Conservation (phyloP, 75 land plant species). For the Pinus albicaulis region DNA sequence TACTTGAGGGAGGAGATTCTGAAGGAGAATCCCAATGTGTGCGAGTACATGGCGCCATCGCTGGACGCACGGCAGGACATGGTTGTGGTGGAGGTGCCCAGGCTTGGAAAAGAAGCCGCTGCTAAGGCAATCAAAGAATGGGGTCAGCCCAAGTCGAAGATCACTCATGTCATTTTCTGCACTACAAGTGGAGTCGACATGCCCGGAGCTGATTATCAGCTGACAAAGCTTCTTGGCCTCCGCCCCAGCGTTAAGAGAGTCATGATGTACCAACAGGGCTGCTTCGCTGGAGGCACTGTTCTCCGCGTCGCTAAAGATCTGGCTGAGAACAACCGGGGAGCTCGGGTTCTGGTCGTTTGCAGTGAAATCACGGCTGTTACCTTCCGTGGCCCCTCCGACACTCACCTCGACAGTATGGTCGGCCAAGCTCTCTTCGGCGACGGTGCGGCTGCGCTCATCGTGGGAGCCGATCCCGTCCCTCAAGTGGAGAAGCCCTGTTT, state of each 20-base stretch:
- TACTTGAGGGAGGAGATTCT: not conserved
- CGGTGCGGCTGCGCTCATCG: constrained; percentile 35
- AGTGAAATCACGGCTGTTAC: constrained; percentile 13
- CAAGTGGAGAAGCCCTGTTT: constrained; percentile 38
- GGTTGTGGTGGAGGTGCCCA: constrained; percentile 23
- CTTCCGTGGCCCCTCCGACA: constrained; percentile 34
- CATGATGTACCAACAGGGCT: constrained; percentile 36
- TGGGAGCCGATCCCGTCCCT: constrained; percentile 41
- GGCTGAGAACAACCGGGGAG: constrained; percentile 41
- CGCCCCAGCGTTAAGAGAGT: constrained; percentile 17
- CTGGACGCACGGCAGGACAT: constrained; percentile 19
- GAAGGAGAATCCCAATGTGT: constrained; percentile 6
- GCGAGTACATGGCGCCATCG: constrained; percentile 12
- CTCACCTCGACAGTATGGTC: constrained; percentile 32
- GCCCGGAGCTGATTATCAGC: constrained; percentile 32
- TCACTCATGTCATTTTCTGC: constrained; percentile 36
- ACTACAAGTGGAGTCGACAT: constrained; percentile 30
- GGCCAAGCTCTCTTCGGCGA: constrained; percentile 44
- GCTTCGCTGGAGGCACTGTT: constrained; percentile 33
- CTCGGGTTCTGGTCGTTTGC: constrained; percentile 28
- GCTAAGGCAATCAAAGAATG: constrained; percentile 27
- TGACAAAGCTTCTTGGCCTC: constrained; percentile 14
- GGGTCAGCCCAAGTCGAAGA: constrained; percentile 23
- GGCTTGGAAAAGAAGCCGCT: constrained; percentile 33
- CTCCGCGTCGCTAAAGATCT: constrained; percentile 20